phyloP scores from a whole-genome alignment of 768 basidiomycete genomes.

The Antrodiella citrinella region DNA sequence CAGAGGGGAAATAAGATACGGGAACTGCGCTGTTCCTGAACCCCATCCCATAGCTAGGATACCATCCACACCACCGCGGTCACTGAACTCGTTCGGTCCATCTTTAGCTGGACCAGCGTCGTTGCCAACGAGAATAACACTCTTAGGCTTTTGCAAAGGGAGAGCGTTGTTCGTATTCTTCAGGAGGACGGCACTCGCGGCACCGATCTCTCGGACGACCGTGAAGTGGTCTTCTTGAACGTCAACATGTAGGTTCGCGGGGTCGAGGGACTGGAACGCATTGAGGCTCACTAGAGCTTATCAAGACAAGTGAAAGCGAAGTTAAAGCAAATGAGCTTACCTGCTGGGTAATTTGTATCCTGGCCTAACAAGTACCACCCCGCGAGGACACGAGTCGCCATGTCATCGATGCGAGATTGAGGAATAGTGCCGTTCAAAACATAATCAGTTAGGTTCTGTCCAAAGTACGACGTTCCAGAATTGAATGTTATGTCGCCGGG shows the following conservation, averaged over 20 bases:
- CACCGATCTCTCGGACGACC: slow-evolving; percentile 65
- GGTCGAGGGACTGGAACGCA: slow-evolving; percentile 44
- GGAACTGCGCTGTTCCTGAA: slow-evolving; percentile 57
- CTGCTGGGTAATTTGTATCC: slow-evolving; percentile 53
- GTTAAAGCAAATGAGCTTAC: slow-evolving; percentile 7
- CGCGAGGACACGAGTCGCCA: slow-evolving; percentile 75
- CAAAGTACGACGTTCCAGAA: slow-evolving; percentile 52
- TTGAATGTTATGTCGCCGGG: slow-evolving; percentile 49
- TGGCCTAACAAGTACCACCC: slow-evolving; percentile 62
- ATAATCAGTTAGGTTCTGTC: slow-evolving; percentile 56
- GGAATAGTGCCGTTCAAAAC: slow-evolving; percentile 71
- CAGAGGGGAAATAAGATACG: slow-evolving; percentile 74
- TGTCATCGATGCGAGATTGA: slow-evolving; percentile 60
- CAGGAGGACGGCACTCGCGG: slow-evolving; percentile 65
- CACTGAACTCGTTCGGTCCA: slow-evolving; percentile 42
- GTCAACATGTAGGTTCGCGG: slow-evolving; percentile 51
- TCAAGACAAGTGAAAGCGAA: background rate
- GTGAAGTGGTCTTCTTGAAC: slow-evolving; percentile 63
- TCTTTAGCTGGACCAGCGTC: slow-evolving; percentile 36
- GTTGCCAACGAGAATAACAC: slow-evolving; percentile 39
- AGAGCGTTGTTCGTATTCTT: slow-evolving; percentile 58
- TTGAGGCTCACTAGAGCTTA: slow-evolving; percentile 52
- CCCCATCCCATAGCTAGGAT: slow-evolving; percentile 89
- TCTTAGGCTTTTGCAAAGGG: slow-evolving; percentile 53
- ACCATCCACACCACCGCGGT: slow-evolving; percentile 39